Evolutionary conservation across 768 basidiomycete species (phyloP), one percentile per base, ranked within the genome.

Genomic region (Xerocomus potaroensis): DNA sequence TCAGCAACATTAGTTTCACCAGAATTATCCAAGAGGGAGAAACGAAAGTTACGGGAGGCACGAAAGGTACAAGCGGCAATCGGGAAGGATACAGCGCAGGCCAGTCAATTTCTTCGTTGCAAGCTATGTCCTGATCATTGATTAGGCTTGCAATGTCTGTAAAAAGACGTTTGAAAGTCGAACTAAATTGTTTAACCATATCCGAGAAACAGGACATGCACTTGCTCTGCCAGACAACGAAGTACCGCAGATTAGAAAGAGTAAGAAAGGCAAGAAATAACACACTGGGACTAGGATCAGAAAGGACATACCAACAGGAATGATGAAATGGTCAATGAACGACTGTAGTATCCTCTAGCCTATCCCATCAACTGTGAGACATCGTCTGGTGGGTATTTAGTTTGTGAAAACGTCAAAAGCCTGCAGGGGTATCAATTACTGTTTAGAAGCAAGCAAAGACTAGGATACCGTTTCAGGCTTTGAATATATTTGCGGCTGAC

Each of bases 401-500:
- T 94, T 69, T 98, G 95, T 3, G 91, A 84, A 63, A 97, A 96
- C 1, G 96, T 94, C 57, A 99, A 73, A 27, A 99, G 74, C 50
- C 96, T 96, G 60, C 12, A 29, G 44, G 14, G 41, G 27, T 30
- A 48, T 60, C 39, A 57, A 11, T 27, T 16, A 41, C n/a, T 19
- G 15, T 21, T 46, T 27, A 19, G 31, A 34, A 16, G 6, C 6
- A 40, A 18, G 5, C 30, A 12, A 29, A 51, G 4, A 21, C 10
- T n/a, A 6, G 56, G 72, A n/a, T 55, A 91, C 92, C 94, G 72
- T 71, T 97, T 98, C 43, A 98, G 65, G 63, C 91, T 96, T 69
- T 98, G 96, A 47, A 99, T 98, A 63, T 97, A 99, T 68, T 98
- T 99, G 50, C 96, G 79, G 59, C 91, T 93, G 61, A 97, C 91